Evolutionary conservation across 129 eudicot genomes (phyloP).

Genomic region (Artemisia tridentata): DNA sequence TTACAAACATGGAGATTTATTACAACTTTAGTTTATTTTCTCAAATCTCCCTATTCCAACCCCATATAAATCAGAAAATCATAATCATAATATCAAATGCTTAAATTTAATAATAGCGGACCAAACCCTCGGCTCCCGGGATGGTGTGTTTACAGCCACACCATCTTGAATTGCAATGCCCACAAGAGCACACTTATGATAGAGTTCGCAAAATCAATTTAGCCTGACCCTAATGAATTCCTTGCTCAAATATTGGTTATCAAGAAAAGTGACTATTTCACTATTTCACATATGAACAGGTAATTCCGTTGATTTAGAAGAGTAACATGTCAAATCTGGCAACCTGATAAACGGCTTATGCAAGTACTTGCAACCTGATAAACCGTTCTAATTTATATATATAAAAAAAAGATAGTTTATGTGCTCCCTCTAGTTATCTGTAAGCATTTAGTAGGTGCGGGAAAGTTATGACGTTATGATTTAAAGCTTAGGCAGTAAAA

Average conservation of each 20-base stretch:
- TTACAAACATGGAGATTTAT: too few relatives aligned
- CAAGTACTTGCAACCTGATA: not conserved
- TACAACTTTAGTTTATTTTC: too few relatives aligned
- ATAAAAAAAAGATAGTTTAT: too few relatives aligned
- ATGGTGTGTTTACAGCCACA: not conserved
- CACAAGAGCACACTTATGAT: not conserved
- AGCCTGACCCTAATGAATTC: not conserved
- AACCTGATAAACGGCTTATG: not conserved
- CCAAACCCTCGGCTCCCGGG: not conserved
- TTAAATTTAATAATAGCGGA: too few relatives aligned
- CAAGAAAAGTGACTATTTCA: not conserved
- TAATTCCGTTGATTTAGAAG: not conserved
- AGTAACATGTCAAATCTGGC: too few relatives aligned
- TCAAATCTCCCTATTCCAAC: too few relatives aligned
- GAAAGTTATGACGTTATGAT: slow-evolving; percentile 16
- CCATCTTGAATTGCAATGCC: not conserved
- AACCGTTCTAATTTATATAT: not conserved
- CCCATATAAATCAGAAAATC: too few relatives aligned
- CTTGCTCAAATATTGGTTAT: slow-evolving; percentile 6
- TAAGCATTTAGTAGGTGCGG: not conserved
- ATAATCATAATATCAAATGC: too few relatives aligned
- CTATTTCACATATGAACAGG: not conserved
- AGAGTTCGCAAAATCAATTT: not conserved
- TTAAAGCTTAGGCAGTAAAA: slow-evolving; percentile 18
- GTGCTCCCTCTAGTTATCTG: not conserved